Percentiles rank a stretch among this genome's conserved stretches.
phyloP scores from a whole-genome alignment of 2,329 filamentous ascomycete species.

The Decorospora gaudefroyi region DNA sequence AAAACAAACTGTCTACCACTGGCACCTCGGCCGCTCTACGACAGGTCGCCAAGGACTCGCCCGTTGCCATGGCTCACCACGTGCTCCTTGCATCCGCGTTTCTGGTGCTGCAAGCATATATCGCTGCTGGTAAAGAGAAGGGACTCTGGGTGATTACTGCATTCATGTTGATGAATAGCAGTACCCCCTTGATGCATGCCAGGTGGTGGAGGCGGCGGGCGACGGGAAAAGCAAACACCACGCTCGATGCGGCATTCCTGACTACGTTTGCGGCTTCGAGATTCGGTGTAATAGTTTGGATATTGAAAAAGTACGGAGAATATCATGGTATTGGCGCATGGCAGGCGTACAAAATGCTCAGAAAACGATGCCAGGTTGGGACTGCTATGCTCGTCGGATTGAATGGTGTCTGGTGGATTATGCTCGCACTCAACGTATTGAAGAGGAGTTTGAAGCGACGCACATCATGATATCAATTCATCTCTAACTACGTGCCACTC shows the following conservation, averaged over 20 bases:
- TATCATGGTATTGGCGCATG: neutral
- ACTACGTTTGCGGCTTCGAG: neutral
- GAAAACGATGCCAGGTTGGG: slow-evolving; percentile 1
- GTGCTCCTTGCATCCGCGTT: slow-evolving; percentile 4
- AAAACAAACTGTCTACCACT: neutral
- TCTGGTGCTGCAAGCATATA: slow-evolving; percentile 1
- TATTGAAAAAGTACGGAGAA: slow-evolving; percentile 1
- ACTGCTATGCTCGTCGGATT: slow-evolving; percentile 2
- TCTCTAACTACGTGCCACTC: neutral
- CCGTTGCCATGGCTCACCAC: neutral
- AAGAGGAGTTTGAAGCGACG: neutral
- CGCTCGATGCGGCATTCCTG: neutral
- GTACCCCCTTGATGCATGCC: slow-evolving; percentile 1
- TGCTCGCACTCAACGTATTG: neutral
- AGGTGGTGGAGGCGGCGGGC: slow-evolving; percentile 1
- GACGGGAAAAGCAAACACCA: neutral
- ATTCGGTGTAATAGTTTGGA: neutral
- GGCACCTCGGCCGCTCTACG: neutral
- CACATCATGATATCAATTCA: too few relatives aligned
- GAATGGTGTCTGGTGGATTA: slow-evolving; percentile 1
- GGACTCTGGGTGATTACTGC: slow-evolving; percentile 1
- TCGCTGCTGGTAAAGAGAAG: neutral
- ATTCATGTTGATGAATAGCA: slow-evolving; percentile 1
- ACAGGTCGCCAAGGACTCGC: neutral
- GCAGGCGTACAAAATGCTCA: neutral